Evolutionary conservation across 2,329 filamentous ascomycete genomes (phyloP).

Genomic region (Colletotrichum sp.): DNA sequence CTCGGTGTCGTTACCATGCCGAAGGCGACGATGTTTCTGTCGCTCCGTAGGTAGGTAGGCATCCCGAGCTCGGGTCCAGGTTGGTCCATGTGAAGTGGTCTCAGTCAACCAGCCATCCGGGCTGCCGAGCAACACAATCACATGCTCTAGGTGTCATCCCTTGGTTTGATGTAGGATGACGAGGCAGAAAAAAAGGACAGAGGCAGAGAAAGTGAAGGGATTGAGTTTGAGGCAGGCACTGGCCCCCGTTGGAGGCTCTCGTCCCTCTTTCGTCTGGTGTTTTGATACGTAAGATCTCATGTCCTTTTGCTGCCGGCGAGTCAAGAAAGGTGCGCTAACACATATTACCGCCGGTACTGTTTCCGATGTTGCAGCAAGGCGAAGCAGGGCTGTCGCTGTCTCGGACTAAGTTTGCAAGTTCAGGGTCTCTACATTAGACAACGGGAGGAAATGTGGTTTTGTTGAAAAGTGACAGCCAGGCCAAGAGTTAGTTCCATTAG

Average conservation of each 20-base stretch:
- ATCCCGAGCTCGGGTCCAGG: not conserved
- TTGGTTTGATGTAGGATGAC: not conserved
- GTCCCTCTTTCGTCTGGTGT: slow-evolving; percentile 9
- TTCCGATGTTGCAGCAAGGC: not conserved
- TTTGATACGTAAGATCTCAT: slow-evolving; percentile 11
- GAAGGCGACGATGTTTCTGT: not conserved
- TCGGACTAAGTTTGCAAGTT: not conserved
- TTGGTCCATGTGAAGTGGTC: not conserved
- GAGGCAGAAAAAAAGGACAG: not conserved
- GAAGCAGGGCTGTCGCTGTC: not conserved
- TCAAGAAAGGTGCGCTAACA: slow-evolving; percentile 5
- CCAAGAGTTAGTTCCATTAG: not conserved
- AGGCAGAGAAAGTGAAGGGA: not conserved
- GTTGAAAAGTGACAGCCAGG: not conserved
- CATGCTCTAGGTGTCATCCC: not conserved
- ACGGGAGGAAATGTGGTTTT: not conserved
- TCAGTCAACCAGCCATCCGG: not conserved
- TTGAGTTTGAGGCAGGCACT: slow-evolving; percentile 4
- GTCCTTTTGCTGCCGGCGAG: slow-evolving; percentile 2
- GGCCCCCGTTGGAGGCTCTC: not conserved
- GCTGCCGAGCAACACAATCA: not conserved
- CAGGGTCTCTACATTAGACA: not conserved
- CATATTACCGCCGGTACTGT: not conserved
- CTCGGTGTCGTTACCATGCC: not conserved
- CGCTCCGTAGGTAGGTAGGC: not conserved